Base-by-base conservation (phyloP, 2,329 filamentous ascomycete species). In the Arthrobotrys iridis region DNA sequence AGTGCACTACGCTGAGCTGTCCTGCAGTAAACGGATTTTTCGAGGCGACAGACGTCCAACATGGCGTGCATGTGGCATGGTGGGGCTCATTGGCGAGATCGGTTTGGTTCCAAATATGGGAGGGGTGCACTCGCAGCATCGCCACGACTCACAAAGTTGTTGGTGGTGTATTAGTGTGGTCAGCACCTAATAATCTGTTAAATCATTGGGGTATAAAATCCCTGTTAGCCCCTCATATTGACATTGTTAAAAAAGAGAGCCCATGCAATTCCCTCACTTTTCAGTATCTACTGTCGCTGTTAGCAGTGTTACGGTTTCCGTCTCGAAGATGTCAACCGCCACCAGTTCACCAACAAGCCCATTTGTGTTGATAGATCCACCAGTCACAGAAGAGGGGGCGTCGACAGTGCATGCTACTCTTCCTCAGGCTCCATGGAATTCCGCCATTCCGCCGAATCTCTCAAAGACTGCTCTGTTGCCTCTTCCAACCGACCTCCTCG, bases 231-330 rank as follows among this genome's bases (percentile, higher is more conserved):
- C 50, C 50, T 35, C 50, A 22, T 24, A 18, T 8, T n/a, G 24
- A n/a, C 6, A n/a, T 37, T n/a, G 28, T 15, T 22, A 55, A 37
- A 55, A 5, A 55, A n/a, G n/a, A 13, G 3, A 7, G 30, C 30
- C 4, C 50, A 55, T 55, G 50, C 50, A 55, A 55, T 55, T 55
- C 30, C 50, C 35, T 10, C 24, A 37, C 37, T 55, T 55, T 18
- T 55, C 50, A 55, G 50, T 37, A 55, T 55, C 50, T 18, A 55
- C 50, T n/a, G 50, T 55, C 35, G 50, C 50, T 55, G 50, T 55
- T 30, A 55, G 50, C 50, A 55, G 30, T 30, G 30, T 55, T 22
- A 55, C 50, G 30, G 50, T 55, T 3, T 55, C 50, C 2, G 50
- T 20, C 37, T 55, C 50, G 2, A 55, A 37, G 10, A 55, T 55